Conservation (phyloP, 805 yeast genomes). For the Starmerella etchellsii region DNA sequence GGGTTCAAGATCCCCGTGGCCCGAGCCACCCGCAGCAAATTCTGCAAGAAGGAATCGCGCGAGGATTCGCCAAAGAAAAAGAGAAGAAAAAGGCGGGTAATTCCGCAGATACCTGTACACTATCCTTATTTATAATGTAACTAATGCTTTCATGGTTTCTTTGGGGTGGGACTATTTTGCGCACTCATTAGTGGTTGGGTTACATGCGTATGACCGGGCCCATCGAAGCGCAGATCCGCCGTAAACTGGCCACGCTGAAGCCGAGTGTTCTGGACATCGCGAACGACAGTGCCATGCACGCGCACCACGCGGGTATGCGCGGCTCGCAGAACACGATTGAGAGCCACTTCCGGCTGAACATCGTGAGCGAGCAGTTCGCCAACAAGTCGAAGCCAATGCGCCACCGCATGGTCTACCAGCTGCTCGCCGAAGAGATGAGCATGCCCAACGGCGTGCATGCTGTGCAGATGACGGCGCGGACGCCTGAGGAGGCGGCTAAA, state of each 20-base stretch:
- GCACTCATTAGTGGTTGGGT: no score
- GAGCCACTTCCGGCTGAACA: conserved; percentile 66
- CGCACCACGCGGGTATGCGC: conserved; percentile 71
- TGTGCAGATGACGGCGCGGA: conserved; percentile 69
- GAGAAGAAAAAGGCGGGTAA: no score
- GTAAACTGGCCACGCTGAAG: conserved; percentile 33
- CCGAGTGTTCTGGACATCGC: conserved; percentile 40
- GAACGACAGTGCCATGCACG: conserved; percentile 81
- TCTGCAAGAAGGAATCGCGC: no score
- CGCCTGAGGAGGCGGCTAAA: conserved; percentile 32
- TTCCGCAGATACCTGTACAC: no score
- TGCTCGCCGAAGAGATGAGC: conserved; percentile 60
- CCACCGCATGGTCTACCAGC: conserved; percentile 59
- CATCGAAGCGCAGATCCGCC: conserved; percentile 37
- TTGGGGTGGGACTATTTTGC: no score
- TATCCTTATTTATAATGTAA: neutral
- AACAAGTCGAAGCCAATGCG: conserved; percentile 59
- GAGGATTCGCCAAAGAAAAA: no score
- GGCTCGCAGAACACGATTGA: conserved; percentile 61
- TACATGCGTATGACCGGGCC: conserved; percentile 27
- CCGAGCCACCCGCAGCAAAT: no score
- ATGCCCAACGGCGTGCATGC: conserved; percentile 67
- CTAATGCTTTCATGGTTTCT: no score
- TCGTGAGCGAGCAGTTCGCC: conserved; percentile 58
- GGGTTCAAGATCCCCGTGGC: no score